Conservation (phyloP, 768 basidiomycete species). For the Mycena chlorophos region DNA sequence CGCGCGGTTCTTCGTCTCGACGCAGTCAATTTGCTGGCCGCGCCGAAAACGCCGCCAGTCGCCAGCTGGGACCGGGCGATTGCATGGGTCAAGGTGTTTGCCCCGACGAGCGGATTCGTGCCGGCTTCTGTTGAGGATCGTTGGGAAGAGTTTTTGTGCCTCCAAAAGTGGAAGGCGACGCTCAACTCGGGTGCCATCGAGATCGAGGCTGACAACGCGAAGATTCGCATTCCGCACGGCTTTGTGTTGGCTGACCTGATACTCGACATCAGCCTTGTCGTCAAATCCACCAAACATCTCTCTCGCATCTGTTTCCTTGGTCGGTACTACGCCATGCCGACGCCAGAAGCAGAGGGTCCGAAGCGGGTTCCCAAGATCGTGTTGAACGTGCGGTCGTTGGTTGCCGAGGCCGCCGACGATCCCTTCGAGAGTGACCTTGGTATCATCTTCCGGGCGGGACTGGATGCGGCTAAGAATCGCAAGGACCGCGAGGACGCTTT, state of each 20-base stretch:
- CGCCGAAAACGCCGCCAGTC: constrained; percentile 29
- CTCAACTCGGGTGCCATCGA: constrained; percentile 41
- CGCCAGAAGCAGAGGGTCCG: constrained; percentile 69
- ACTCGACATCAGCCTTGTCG: constrained; percentile 62
- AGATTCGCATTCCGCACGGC: constrained; percentile 77
- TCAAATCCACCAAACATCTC: constrained; percentile 78
- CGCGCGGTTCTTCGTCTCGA: constrained; percentile 47
- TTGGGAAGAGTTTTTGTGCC: constrained; percentile 75
- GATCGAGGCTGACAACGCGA: constrained; percentile 61
- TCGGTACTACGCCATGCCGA: constrained; percentile 52
- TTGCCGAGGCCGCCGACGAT: constrained; percentile 81
- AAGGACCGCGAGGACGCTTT: constrained; percentile 81
- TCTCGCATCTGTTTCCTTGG: constrained; percentile 52
- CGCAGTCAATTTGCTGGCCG: constrained; percentile 31
- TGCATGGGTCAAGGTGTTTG: constrained; percentile 59
- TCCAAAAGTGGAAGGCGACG: constrained; percentile 53
- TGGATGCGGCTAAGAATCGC: constrained; percentile 68
- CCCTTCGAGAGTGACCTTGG: constrained; percentile 77
- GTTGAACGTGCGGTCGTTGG: constrained; percentile 59
- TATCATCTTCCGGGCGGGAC: constrained; percentile 71
- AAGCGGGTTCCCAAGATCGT: constrained; percentile 68
- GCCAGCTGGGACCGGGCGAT: constrained; percentile 44
- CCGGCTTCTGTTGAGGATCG: constrained; percentile 34
- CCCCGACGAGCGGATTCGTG: constrained; percentile 37
- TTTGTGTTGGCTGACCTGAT: constrained; percentile 77